Evolutionary conservation across 768 basidiomycete species (phyloP).

Genomic region (Naganishia vishniacii): DNA sequence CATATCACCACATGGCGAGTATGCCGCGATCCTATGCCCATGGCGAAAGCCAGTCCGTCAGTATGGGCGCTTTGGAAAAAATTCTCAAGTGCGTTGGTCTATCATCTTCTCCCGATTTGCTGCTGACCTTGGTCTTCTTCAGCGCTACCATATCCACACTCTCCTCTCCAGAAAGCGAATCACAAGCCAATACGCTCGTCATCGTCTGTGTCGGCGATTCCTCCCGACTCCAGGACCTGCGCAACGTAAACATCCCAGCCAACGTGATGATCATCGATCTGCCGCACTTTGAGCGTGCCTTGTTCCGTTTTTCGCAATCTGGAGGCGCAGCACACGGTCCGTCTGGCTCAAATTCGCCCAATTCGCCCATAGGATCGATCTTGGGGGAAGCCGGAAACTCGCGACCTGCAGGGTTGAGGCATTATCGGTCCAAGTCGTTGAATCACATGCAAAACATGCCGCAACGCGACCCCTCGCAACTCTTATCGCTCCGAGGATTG

Average conservation of each 20-base stretch:
- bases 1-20: slow-evolving; percentile 36
- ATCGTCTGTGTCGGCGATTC: slow-evolving; percentile 42
- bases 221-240: slow-evolving; percentile 33
- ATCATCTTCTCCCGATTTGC: neutral
- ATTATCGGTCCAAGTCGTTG: slow-evolving; percentile 15
- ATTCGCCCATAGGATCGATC: slow-evolving; percentile 29
- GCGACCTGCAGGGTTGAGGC: slow-evolving; percentile 8
- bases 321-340: neutral
- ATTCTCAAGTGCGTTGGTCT: slow-evolving; percentile 42
- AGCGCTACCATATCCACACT: slow-evolving; percentile 44
- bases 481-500: slow-evolving; percentile 36
- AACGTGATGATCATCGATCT: slow-evolving; percentile 46
- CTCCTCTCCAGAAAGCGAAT: slow-evolving; percentile 43
- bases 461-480: slow-evolving; percentile 15
- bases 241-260: slow-evolving; percentile 30
- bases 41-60: slow-evolving; percentile 40
- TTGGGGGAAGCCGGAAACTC: neutral
- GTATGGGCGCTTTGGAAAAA: slow-evolving; percentile 39
- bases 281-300: slow-evolving; percentile 39
- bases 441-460: neutral
- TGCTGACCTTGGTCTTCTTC: neutral
- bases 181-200: slow-evolving; percentile 40
- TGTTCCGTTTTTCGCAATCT: slow-evolving; percentile 38
- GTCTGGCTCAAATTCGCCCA: slow-evolving; percentile 30
- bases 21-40: slow-evolving; percentile 44